Evolutionary conservation across 129 eudicot species (phyloP).

Genomic region (Artemisia annua): DNA sequence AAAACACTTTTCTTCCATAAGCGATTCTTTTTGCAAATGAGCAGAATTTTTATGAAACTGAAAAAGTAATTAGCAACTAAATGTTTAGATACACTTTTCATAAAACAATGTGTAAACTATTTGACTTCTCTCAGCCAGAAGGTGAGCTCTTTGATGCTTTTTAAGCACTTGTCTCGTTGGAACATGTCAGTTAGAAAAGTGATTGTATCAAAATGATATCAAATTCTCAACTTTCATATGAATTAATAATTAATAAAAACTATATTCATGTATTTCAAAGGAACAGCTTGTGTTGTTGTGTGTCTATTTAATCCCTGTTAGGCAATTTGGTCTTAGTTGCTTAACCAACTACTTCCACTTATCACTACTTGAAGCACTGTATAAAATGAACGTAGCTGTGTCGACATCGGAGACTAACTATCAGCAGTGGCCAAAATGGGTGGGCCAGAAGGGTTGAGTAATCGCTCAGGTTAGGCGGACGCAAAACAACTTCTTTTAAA

Average conservation of each 20-base stretch:
- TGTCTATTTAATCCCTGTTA: too few relatives aligned
- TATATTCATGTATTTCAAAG: not conserved
- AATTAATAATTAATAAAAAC: not conserved
- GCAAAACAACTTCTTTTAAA: too few relatives aligned
- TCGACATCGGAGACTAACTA: too few relatives aligned
- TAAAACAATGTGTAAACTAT: not conserved
- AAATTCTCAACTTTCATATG: not conserved
- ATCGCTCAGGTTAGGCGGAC: too few relatives aligned
- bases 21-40: not conserved
- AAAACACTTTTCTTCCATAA: not conserved
- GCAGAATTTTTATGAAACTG: not conserved
- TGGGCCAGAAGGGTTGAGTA: too few relatives aligned
- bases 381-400: too few relatives aligned
- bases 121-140: not conserved
- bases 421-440: too few relatives aligned
- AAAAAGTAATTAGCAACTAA: not conserved
- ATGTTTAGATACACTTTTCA: not conserved
- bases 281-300: not conserved
- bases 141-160: not conserved
- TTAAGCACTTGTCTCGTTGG: not conserved
- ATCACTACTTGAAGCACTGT: too few relatives aligned
- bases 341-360: too few relatives aligned
- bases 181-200: not conserved
- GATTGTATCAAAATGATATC: not conserved
- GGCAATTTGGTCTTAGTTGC: too few relatives aligned